phyloP scores from a whole-genome alignment of 192 early-diverging fungal genomes.

The Chytriomyces sp. region DNA sequence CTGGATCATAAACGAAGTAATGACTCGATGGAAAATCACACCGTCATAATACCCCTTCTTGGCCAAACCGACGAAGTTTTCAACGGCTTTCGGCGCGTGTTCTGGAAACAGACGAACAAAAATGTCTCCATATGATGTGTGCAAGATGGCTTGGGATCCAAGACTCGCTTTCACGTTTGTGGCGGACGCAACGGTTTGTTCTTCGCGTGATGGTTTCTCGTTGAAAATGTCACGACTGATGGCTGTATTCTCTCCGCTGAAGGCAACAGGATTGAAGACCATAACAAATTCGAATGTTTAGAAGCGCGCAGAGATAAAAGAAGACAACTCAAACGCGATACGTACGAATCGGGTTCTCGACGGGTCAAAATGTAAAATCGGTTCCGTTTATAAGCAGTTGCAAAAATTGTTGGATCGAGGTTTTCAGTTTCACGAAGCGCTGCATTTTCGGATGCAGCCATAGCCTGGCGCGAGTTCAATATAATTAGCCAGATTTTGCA shows the following conservation, averaged over 20 bases:
- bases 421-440: constrained; percentile 66
- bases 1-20: constrained; percentile 97
- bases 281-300: too few relatives aligned
- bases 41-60: constrained; percentile 89
- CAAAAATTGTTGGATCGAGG: constrained; percentile 86
- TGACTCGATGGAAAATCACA: constrained; percentile 95
- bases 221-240: constrained; percentile 89
- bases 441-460: constrained; percentile 89
- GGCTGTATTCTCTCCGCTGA: constrained; percentile 52
- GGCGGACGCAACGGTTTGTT: constrained; percentile 83
- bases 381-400: constrained; percentile 88
- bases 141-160: constrained; percentile 77
- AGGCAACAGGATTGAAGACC: neutral
- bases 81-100: constrained; percentile 88
- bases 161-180: constrained; percentile 60
- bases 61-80: constrained; percentile 90
- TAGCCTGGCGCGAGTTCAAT: too few relatives aligned
- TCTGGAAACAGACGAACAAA: constrained; percentile 88
- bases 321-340: neutral
- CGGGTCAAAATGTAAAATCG: constrained; percentile 93
- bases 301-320: neutral
- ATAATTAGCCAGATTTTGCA: neutral
- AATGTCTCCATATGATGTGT: constrained; percentile 92
- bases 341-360: constrained; percentile 81
- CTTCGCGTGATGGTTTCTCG: constrained; percentile 94